Evolutionary conservation across 1,139 yeast species (phyloP).

Genomic region (Saccharomyces uvarum): DNA sequence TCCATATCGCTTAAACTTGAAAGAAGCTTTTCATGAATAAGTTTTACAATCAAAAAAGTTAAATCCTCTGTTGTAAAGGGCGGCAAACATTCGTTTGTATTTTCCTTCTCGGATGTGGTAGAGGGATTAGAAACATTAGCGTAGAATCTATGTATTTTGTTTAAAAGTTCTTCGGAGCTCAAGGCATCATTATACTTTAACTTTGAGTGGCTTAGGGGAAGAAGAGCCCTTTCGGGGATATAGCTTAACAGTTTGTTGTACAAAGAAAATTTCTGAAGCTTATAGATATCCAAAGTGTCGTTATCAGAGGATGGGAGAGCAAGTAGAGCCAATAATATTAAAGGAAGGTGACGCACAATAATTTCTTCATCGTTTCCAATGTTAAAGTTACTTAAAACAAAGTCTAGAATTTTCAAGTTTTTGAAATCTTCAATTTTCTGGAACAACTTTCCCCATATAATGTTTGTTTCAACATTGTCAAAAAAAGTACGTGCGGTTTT

Average conservation of each 20-base stretch:
- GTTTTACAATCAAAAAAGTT: slow-evolving; percentile 37
- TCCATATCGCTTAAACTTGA: slow-evolving; percentile 19
- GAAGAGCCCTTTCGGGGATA: slow-evolving; percentile 54
- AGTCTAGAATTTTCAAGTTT: slow-evolving; percentile 43
- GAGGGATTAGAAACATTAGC: slow-evolving; percentile 18
- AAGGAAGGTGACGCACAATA: slow-evolving; percentile 67
- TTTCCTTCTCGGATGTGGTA: slow-evolving; percentile 10
- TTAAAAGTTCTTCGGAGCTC: slow-evolving; percentile 21
- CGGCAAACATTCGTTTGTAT: slow-evolving; percentile 16
- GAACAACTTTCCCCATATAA: slow-evolving; percentile 64
- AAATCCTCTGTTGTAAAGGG: slow-evolving; percentile 44
- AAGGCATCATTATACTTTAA: slow-evolving; percentile 14
- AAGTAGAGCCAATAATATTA: slow-evolving; percentile 48
- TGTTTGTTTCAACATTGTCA: slow-evolving; percentile 74
- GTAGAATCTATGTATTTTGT: slow-evolving; percentile 33
- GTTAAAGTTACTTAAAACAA: slow-evolving; percentile 57
- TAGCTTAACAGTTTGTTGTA: slow-evolving; percentile 39
- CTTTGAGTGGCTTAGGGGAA: slow-evolving; percentile 40
- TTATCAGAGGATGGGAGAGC: slow-evolving; percentile 14
- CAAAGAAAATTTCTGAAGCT: slow-evolving; percentile 7
- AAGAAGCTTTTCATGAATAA: slow-evolving; percentile 35
- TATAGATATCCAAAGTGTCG: slow-evolving; percentile 1
- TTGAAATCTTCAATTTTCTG: slow-evolving; percentile 31
- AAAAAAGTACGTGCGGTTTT: slow-evolving; percentile 60
- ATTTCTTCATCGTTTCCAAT: slow-evolving; percentile 75